A percentile compares a stretch with the other conserved stretches of the same genome.
Conservation (phyloP, 768 basidiomycete species). For the Lenzites betulinus region DNA sequence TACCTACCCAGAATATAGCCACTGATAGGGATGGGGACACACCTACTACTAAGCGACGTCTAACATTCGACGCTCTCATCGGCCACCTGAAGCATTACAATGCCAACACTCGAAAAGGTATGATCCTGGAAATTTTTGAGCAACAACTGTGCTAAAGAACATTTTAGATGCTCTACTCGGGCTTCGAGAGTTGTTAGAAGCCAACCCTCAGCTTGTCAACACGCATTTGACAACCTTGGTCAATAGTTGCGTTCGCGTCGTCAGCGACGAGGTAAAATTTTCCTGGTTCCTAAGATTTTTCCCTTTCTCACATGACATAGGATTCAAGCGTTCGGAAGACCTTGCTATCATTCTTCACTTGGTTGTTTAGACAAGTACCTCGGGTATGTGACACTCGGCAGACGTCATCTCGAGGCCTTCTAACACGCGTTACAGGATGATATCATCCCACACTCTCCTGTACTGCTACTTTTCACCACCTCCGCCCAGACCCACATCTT, state of each 20-base stretch:
- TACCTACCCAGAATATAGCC: constrained; percentile 82
- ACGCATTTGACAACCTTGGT: constrained; percentile 57
- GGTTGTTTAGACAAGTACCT: constrained; percentile 69
- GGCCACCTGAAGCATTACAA: constrained; percentile 84
- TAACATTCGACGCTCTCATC: constrained; percentile 76
- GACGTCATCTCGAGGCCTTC: neutral
- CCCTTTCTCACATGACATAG: constrained; percentile 39
- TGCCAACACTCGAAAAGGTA: constrained; percentile 73
- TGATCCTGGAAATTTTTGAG: neutral
- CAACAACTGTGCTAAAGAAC: neutral
- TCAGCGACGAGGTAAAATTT: constrained; percentile 75
- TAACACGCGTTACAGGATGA: constrained; percentile 50
- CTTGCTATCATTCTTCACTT: constrained; percentile 65
- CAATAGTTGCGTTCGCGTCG: constrained; percentile 63
- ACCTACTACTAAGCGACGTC: constrained; percentile 76
- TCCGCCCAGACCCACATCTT: constrained; percentile 95
- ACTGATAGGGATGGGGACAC: constrained; percentile 52
- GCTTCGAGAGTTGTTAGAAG: constrained; percentile 69
- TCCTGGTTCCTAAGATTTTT: neutral
- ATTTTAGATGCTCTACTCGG: constrained; percentile 70
- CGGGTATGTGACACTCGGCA: constrained; percentile 40
- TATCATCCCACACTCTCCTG: constrained; percentile 70
- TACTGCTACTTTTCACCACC: constrained; percentile 81
- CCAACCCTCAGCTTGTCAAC: constrained; percentile 56
- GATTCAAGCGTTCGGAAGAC: constrained; percentile 79